Evolutionary conservation across 441 rosid species (phyloP), one percentile per base, ranked within the genome.

Genomic region (Populus hybrid): DNA sequence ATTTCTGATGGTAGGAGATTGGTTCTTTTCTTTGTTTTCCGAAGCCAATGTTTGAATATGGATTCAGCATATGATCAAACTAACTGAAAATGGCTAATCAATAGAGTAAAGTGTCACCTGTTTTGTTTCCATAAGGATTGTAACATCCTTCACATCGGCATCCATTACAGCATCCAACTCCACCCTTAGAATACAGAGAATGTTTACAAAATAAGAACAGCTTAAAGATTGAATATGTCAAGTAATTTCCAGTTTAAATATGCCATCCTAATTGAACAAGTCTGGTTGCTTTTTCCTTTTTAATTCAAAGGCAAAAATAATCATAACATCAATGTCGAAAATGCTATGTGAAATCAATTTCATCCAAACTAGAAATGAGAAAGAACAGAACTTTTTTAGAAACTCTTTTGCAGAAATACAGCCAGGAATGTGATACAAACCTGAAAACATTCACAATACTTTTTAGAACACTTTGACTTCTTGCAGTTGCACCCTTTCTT

Each of bases 381-480:
- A 45, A 12, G 18, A 31, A 21, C 50, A n/a, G 36, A 18, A 28
- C 63, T 23, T 20, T 18, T 33, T 74, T 50, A 24, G 65, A 9
- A 73, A 45, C 56, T 45, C 23, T 40, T n/a, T 31, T 21, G 24
- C 18, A 35, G 64, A 14, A 75, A 14, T 12, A 33, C 9, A 8
- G 35, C 28, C 61, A 72, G 45, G 20, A 2, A 11, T 26, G 73
- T 31, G 53, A 28, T n/a, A 68, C 70, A 26, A 59, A 91, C 95
- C 93, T 89, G 93, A 77, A 74, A 88, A 81, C 95, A 91, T 82
- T 91, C 93, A 20, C 93, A 91, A 40, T 91, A 91, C 69, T 84
- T 86, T 74, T 91, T 91, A 31, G 81, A 83, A 75, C 95, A 89
- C 76, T 80, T 84, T 0, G 93, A 88, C 75, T 82, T 91, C 82